Evolutionary conservation across 2,329 filamentous ascomycete genomes (phyloP), one percentile per base, ranked within the genome.

Genomic region (Trichophyton simii): DNA sequence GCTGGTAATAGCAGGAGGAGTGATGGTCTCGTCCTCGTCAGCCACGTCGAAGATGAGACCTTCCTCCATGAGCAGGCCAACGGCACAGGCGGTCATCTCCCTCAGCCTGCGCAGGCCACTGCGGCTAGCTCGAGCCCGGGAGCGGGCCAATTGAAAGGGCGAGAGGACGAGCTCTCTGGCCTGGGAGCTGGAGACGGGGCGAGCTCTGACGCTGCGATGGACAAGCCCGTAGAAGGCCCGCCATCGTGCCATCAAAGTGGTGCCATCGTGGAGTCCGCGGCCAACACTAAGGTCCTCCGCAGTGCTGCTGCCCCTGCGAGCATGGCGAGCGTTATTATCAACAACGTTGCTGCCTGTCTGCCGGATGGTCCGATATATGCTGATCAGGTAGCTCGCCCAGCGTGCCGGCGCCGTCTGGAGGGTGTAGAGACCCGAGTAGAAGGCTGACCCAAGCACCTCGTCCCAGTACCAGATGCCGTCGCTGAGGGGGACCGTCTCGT

Each of bases 401-500:
- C 88, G 82, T 46, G 86, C 68, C 0, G 94, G 94, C 0, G 87
- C 89, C 0, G 87, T 96, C 73, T 99, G 94, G 7, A 95, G 76
- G 13, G 89, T 87, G 73, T 96, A 96, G 2, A 96, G 72, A 36
- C 85, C 87, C 65, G 88, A 91, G 69, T 87, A 89, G 57, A 84
- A 81, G 67, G 89, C 87, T 0, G 89, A 95, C 8, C 84, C 83
- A 34, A 96, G 76, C 1, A 96, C 82, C 66, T 94, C 88, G 69
- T 96, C 89, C 94, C 94, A 99, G 72, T 97, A 97, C 84, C 87
- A 91, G 25, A 96, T 86, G 67, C 96, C 91, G 66, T 96, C 86
- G 67, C 85, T 88, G 18, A 99, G 75, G 0, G 87, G 87, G 9
- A 92, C 85, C 9, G 91, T 95, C 68, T 94, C 87, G 61, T 92